These are phyloP conservation scores for Didymella pomorum DNA, from an alignment of 2,329 filamentous ascomycete species.

Conservation along the genomic window DNA sequence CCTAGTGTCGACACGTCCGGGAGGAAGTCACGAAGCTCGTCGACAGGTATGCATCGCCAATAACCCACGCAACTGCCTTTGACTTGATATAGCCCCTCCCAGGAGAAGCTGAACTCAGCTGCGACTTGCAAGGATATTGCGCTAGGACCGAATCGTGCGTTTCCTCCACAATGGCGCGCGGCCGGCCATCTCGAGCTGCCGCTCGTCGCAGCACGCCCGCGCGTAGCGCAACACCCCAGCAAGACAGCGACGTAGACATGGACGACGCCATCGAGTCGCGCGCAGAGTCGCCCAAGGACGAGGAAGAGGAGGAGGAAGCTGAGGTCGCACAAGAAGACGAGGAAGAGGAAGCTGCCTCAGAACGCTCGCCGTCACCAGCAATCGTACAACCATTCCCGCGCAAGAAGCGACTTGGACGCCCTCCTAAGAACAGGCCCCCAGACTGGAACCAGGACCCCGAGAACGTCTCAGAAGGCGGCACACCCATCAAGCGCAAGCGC, in stretches of 20 bases:
- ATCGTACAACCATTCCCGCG: constrained; percentile 69
- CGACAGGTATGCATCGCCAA: constrained; percentile 13
- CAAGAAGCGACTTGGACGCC: constrained; percentile 80
- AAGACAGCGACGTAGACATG: constrained; percentile 49
- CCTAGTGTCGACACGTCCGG: constrained; percentile 20
- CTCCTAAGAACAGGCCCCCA: constrained; percentile 82
- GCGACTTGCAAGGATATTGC: background rate
- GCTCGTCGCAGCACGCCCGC: constrained; percentile 50
- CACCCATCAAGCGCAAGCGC: constrained; percentile 58
- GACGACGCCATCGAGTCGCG: constrained; percentile 43
- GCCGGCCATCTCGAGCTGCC: constrained; percentile 49
- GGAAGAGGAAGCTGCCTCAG: constrained; percentile 55
- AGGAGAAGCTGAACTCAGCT: background rate
- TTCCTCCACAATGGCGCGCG: constrained; percentile 43
- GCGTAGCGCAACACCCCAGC: constrained; percentile 47
- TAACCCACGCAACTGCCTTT: constrained; percentile 1
- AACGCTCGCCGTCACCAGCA: constrained; percentile 55
- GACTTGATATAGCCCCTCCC: background rate
- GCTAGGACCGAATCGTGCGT: background rate
- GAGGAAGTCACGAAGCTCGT: constrained; percentile 26
- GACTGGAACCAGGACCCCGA: constrained; percentile 70
- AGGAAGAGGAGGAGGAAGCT: constrained; percentile 59
- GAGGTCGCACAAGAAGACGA: constrained; percentile 55
- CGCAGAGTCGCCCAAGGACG: constrained; percentile 54
- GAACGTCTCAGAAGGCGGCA: constrained; percentile 58